A percentile compares a stretch with the other conserved stretches of the same genome.
Conservation (phyloP, 768 basidiomycete species). For the Boletus reticulatus region DNA sequence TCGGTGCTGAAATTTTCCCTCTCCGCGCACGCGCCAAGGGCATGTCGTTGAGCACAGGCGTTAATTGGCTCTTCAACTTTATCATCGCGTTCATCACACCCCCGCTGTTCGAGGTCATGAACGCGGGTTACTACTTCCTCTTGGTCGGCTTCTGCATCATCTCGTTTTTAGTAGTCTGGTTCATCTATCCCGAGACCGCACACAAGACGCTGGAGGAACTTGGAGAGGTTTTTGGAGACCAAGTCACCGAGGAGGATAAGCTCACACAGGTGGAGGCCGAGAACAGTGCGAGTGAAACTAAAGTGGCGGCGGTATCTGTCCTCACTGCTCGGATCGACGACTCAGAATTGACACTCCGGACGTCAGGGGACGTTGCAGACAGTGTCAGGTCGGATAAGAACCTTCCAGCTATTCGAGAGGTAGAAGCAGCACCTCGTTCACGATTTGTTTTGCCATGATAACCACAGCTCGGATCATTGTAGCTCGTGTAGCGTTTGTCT, state of each 20-base stretch:
- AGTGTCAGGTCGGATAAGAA: slow-evolving; percentile 19
- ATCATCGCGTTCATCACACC: slow-evolving; percentile 51
- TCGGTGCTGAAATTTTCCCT: slow-evolving; percentile 51
- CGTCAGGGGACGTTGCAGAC: slow-evolving; percentile 16
- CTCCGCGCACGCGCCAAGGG: slow-evolving; percentile 38
- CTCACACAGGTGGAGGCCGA: slow-evolving; percentile 15
- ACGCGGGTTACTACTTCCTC: slow-evolving; percentile 51
- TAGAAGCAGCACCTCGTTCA: slow-evolving; percentile 14
- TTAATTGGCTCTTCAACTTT: slow-evolving; percentile 36
- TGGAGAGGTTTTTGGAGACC: slow-evolving; percentile 47
- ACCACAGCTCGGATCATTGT: not conserved
- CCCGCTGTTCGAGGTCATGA: slow-evolving; percentile 52
- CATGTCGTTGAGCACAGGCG: slow-evolving; percentile 36
- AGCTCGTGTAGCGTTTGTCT: not conserved
- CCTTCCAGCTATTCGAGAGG: slow-evolving; percentile 6
- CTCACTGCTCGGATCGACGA: slow-evolving; percentile 16
- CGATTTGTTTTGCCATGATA: slow-evolving; percentile 6
- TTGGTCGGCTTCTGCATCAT: slow-evolving; percentile 45
- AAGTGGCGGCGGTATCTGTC: slow-evolving; percentile 7
- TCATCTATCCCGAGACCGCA: slow-evolving; percentile 51
- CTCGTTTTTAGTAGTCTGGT: slow-evolving; percentile 44
- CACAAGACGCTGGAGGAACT: slow-evolving; percentile 48
- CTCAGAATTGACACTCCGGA: slow-evolving; percentile 26
- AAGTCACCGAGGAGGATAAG: slow-evolving; percentile 22
- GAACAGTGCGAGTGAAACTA: slow-evolving; percentile 11